Evolutionary conservation across 257 asterid species (phyloP), one percentile per base, ranked within the genome.

Genomic region (Galeopsis tetrahit): DNA sequence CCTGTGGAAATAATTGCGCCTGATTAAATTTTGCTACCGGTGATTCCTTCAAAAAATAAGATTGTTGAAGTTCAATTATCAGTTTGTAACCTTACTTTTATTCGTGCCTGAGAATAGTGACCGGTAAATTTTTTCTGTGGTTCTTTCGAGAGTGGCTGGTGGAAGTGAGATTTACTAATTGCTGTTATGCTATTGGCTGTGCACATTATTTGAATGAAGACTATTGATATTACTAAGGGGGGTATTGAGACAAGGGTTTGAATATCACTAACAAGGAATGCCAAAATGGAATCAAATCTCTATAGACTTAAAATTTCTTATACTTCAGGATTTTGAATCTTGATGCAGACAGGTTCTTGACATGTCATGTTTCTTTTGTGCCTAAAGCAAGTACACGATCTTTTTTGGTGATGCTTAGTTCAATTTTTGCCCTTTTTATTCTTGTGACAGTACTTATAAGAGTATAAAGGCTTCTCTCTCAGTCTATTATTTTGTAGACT

Each of bases 101-200:
- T 70, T 71, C 66, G 32, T 76, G 66, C 63, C 48, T 64, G 51
- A 28, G 53, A 66, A 61, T 56, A 32, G 17, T 68, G 63, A 40
- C 8, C 40, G 49, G 42, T 15, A 51, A 33, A 51, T 61, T 59
- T 61, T 43, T 63, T 10, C 9, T 34, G 39, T 66, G 60, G 71
- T 66, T 46, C 61, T 51, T 40, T 28, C 21, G 44, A 39, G 33
- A 32, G 74, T 64, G 35, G 10, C 59, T 43, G 35, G 73, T 75
- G 28, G 46, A 64, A 70, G 69, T 51, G 43, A 52, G 49, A 57
- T 10, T 33, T 65, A 42, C 36, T 17, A 15, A 32, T 53, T 35
- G 59, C 49, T 40, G 39, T 36, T 62, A 51, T 52, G 46, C 40
- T 70, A 34, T 4, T 42, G 51, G 58, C 40, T 48, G 55, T 13